phyloP scores from a whole-genome alignment of 2,329 filamentous ascomycete species.

The Hyphodiscus sp. region DNA sequence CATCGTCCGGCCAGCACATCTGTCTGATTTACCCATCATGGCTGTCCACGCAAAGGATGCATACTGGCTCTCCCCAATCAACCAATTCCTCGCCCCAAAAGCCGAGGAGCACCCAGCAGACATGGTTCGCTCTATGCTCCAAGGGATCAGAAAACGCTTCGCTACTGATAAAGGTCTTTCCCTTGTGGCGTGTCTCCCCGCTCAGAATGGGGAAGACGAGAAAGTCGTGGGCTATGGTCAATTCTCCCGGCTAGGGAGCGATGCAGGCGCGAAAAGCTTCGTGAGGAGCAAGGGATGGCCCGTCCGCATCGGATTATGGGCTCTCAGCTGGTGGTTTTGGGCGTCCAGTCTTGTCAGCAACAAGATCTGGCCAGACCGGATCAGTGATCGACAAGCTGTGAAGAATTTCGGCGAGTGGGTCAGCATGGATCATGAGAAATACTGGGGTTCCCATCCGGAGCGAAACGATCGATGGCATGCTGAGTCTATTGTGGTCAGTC shows the following conservation, averaged over 20 bases:
- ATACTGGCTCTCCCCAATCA: slow-evolving; percentile 12
- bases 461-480: slow-evolving; percentile 20
- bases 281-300: neutral
- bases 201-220: slow-evolving; percentile 1
- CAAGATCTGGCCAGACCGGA: slow-evolving; percentile 14
- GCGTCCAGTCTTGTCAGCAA: slow-evolving; percentile 2
- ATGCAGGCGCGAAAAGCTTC: slow-evolving; percentile 9
- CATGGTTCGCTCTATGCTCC: slow-evolving; percentile 2
- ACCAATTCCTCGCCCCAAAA: slow-evolving; percentile 9
- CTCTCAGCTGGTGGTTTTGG: slow-evolving; percentile 9
- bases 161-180: slow-evolving; percentile 4
- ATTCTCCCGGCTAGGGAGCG: slow-evolving; percentile 17
- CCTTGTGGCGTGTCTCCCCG: slow-evolving; percentile 13
- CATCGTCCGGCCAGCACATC: slow-evolving; percentile 10
- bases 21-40: slow-evolving; percentile 12
- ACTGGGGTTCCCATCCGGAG: slow-evolving; percentile 17
- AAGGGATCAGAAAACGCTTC: slow-evolving; percentile 6
- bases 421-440: slow-evolving; percentile 9
- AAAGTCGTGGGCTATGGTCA: slow-evolving; percentile 13
- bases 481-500: slow-evolving; percentile 16
- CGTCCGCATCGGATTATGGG: neutral
- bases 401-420: slow-evolving; percentile 6
- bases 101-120: slow-evolving; percentile 10
- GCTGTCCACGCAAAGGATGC: slow-evolving; percentile 4
- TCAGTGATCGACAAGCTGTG: slow-evolving; percentile 1